Percentiles rank a stretch among this genome's conserved stretches.
These are phyloP conservation scores for Parasitella parasitica DNA, from an alignment of 371 early-diverging fungal species.

Conservation along the genomic window DNA sequence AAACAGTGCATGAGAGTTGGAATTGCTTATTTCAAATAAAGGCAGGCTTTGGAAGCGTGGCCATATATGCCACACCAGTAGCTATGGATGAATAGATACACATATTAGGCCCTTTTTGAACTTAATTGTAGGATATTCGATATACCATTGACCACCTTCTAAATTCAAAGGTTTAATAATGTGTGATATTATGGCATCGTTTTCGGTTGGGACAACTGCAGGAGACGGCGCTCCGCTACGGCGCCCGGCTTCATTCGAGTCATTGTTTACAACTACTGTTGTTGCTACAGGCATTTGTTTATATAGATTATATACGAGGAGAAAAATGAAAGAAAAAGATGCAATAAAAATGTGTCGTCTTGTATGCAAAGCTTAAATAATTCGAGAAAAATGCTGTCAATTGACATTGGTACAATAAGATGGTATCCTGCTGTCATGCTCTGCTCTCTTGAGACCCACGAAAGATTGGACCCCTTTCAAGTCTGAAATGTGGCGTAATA, in stretches of 20 bases:
- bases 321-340: neutral
- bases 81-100: neutral
- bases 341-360: neutral
- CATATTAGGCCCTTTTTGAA: neutral
- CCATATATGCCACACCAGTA: conserved; percentile 8
- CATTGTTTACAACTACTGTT: no score
- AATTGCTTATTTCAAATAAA: neutral
- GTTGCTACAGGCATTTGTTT: no score
- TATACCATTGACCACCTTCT: conserved; percentile 6
- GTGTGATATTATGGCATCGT: no score
- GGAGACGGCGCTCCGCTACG: no score
- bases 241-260: no score
- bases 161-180: conserved; percentile 2
- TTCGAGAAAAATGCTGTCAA: conserved; percentile 4
- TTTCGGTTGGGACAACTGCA: no score
- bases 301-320: neutral
- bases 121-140: no score
- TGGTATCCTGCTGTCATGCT: conserved; percentile 2
- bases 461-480: neutral
- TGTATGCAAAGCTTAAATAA: neutral
- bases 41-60: neutral
- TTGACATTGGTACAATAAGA: neutral
- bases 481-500: neutral
- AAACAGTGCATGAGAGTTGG: no score
- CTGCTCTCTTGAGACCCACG: neutral